Evolutionary conservation across 2,329 filamentous ascomycete species (phyloP), one percentile per base, ranked within the genome.

Genomic region (Aspergillus fumigatus): DNA sequence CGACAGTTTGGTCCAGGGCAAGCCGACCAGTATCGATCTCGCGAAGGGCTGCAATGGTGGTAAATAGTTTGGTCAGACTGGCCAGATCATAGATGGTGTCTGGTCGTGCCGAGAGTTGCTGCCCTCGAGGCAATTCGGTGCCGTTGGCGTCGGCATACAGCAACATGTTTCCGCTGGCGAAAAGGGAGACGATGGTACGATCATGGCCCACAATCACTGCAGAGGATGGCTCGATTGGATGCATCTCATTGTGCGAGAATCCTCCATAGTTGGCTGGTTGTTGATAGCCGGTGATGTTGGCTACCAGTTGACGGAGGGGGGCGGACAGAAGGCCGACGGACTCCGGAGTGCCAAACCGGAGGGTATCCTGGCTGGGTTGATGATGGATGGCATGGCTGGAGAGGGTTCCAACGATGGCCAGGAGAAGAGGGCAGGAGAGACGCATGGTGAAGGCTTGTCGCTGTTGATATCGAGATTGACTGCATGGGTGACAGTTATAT

Each of bases 71-170:
- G 6, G 73, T 72, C 29, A 75, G 57, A 55, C 72, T 75, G 40
- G 73, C 73, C 67, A 74, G 66, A 58, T 75, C 72, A 59, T 75
- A 75, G n/a, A 75, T 67, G 2, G 71, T 74, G 52, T 74, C 69
- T 3, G 68, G 32, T 0, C 63, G 66, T 8, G 72, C 60, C 14
- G 65, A 61, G 52, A 70, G 67, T 54, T 70, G 68, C 32, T 67
- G 52, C 5, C 48, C 1, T 1, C 11, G 5, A 4, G 67, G 63
- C 6, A 75, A 63, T 9, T 60, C 45, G 2, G 66, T 69, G 38
- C 72, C 70, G 50, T 69, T 69, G 43, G 63, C 67, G 48, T 68
- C 61, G 26, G 68, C 67, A 52, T 70, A 67, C 17, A 64, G 38
- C 26, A 50, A 59, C 5, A 50, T 48, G 40, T 66, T 57, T 8